Evolutionary conservation across 169 alveolate species (phyloP).

Genomic region (Plasmodium adleri): DNA sequence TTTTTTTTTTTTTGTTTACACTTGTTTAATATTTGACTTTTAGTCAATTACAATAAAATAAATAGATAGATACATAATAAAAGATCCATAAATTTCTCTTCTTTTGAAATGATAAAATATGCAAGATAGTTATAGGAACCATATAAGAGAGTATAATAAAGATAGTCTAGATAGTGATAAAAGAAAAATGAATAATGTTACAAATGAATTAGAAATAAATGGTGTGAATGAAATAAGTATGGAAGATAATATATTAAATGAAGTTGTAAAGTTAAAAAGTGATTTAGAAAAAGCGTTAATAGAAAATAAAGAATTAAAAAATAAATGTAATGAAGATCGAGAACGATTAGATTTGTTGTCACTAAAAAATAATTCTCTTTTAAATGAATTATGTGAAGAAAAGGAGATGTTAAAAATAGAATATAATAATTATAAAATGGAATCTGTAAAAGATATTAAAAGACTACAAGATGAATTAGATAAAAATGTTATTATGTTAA

Average conservation of each 20-base stretch:
- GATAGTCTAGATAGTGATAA: no score
- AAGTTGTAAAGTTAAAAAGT: constrained; percentile 58
- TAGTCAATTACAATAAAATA: no score
- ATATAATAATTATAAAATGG: constrained; percentile 53
- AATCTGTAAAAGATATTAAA: constrained; percentile 71
- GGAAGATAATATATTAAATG: constrained; percentile 60
- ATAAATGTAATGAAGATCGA: constrained; percentile 61
- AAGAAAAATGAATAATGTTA: background rate
- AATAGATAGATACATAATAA: no score
- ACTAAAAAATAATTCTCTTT: constrained; percentile 35
- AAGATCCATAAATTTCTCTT: no score
- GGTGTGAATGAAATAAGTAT: constrained; percentile 18
- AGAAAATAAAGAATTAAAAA: constrained; percentile 68
- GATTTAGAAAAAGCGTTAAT: constrained; percentile 51
- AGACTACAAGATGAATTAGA: constrained; percentile 75
- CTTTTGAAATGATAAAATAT: no score
- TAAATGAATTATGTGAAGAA: constrained; percentile 52
- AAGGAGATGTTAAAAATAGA: constrained; percentile 40
- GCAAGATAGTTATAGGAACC: no score
- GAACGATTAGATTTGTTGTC: constrained; percentile 56
- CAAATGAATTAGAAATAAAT: constrained; percentile 1
- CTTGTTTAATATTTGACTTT: no score
- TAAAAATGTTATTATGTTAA: constrained; percentile 70
- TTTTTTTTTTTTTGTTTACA: no score
- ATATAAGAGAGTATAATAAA: no score